Base-by-base conservation (phyloP, 306 rosid species). In the Dicorynia guianensis region DNA sequence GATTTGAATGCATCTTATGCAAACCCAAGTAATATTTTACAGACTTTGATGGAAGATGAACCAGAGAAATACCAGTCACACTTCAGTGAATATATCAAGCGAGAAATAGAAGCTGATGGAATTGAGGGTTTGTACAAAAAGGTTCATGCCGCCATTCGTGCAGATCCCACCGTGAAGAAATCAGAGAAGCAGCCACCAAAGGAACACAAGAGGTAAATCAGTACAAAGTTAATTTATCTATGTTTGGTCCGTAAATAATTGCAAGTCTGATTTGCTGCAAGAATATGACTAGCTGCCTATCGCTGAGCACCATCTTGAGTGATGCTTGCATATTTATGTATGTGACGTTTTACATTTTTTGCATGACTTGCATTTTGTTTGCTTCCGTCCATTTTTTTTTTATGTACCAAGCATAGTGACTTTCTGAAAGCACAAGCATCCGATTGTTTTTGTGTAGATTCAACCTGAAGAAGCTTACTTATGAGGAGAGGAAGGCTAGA, bases 71-170 rank as follows among this genome's bases (percentile, higher is more conserved):
- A 89, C 68, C 96, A 87, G 77, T 12, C 81, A 11, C 97, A 92
- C 60, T 92, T 92, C 64, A 81, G 90, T 11, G 89, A 85, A 54
- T 92, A 89, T 61, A 78, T 89, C 74, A 89, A 89, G 83, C 81
- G 35, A n/a, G 90, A 87, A 14, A 40, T 88, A 12, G 93, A 85
- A 10, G 74, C 92, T 0, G 97, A 90, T 20, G 71, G 83, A 42
- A 30, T 92, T 3, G 93, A 88, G 69, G 93, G 55, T n/a, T n/a
- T 90, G 65, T 90, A 85, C 84, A 92, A 83, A 83, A 89, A 78
- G 72, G 97, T 89, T 40, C 97, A 92, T 79, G 93, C 96, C 4
- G 89, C 97, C 52, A 92, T 92, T 36, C 91, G 97, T 4, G 89
- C 89, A 0, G 85, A 88, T 42, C 93, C 97, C 4, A 1, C 53